These are phyloP conservation scores for Exophiala oligosperma DNA, from an alignment of 2,329 filamentous ascomycete species.

Conservation along the genomic window DNA sequence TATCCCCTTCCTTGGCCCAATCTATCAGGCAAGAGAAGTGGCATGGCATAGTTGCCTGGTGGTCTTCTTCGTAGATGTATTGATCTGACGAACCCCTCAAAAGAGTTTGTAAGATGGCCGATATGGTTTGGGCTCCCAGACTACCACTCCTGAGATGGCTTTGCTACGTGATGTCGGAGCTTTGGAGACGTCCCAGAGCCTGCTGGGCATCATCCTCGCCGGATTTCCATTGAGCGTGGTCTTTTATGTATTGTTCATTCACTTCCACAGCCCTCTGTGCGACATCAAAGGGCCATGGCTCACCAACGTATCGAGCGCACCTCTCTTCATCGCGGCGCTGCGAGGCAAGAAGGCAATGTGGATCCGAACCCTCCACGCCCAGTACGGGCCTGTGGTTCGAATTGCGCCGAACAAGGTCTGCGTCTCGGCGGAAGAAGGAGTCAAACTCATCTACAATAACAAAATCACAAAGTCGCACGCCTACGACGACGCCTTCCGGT, in stretches of 20 bases:
- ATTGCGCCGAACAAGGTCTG: slow-evolving; percentile 39
- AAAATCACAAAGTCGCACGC: slow-evolving; percentile 50
- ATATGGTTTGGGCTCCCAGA: no score
- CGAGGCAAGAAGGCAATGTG: background rate
- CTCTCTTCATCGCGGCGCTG: slow-evolving; percentile 1
- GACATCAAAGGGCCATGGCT: slow-evolving; percentile 1
- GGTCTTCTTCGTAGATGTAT: no score
- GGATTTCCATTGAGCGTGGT: no score
- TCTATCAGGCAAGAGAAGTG: no score
- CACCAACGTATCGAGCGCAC: background rate
- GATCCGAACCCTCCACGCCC: slow-evolving; percentile 31
- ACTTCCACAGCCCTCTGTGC: background rate
- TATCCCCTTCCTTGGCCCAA: no score
- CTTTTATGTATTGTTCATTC: slow-evolving; percentile 12
- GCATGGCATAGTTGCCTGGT: no score
- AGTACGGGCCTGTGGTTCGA: slow-evolving; percentile 36
- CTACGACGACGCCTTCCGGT: slow-evolving; percentile 57
- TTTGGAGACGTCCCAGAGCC: no score
- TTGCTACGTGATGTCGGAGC: no score
- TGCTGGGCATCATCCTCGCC: no score
- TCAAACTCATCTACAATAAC: slow-evolving; percentile 51
- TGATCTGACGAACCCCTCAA: no score
- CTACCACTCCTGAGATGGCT: no score
- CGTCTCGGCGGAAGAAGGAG: slow-evolving; percentile 43
- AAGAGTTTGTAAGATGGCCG: no score